Evolutionary conservation across 306 rosid genomes (phyloP).

Genomic region (Cicer cuneatum): DNA sequence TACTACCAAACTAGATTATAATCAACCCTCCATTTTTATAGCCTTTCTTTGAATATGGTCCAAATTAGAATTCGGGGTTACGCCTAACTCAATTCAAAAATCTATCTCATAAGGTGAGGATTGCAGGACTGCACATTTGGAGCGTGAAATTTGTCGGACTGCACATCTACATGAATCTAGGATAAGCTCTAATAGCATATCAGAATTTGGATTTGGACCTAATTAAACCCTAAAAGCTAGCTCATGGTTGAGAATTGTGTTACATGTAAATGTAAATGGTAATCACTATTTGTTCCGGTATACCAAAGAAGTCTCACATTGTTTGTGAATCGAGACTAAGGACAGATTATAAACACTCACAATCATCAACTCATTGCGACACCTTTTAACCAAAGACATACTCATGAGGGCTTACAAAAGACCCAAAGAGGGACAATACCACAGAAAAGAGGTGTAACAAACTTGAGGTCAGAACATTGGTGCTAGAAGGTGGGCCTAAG

Average conservation of each 20-base stretch:
- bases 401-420: too few relatives aligned
- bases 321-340: too few relatives aligned
- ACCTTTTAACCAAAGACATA: too few relatives aligned
- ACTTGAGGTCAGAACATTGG: too few relatives aligned
- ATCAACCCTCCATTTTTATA: not conserved
- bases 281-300: not conserved
- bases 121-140: not conserved
- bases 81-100: not conserved
- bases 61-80: not conserved
- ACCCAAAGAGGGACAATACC: too few relatives aligned
- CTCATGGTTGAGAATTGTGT: not conserved
- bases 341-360: too few relatives aligned
- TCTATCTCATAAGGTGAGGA: not conserved
- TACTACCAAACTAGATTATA: not conserved
- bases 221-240: not conserved
- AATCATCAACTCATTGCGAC: too few relatives aligned
- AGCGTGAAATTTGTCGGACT: not conserved
- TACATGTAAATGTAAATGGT: too few relatives aligned
- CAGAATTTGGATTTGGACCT: not conserved
- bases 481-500: too few relatives aligned
- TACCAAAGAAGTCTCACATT: too few relatives aligned
- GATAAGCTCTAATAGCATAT: not conserved
- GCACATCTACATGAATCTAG: not conserved
- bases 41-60: constrained; percentile 10
- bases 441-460: too few relatives aligned